These are phyloP conservation scores for Thozetella sp. DNA, from an alignment of 495 filamentous ascomycete species.

Conservation along the genomic window DNA sequence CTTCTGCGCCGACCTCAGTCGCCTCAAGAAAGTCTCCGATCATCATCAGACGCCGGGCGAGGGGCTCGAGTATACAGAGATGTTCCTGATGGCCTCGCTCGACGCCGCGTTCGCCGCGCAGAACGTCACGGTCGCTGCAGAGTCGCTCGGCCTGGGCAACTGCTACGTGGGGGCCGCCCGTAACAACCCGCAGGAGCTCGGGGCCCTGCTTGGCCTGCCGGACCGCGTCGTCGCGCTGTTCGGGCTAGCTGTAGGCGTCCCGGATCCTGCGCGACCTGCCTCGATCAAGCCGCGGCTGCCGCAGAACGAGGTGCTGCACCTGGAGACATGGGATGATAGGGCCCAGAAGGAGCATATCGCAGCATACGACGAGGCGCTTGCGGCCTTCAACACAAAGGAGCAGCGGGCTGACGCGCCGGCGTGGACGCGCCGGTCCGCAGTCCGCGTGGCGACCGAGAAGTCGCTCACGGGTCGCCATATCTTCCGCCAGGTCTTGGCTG, in stretches of 20 bases:
- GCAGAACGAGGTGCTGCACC: conserved; percentile 17
- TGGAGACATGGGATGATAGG: conserved; percentile 13
- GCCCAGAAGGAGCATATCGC: conserved; percentile 11
- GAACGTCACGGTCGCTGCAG: conserved; percentile 19
- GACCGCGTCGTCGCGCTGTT: conserved; percentile 19
- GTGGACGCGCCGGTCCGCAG: conserved; percentile 23
- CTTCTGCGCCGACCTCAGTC: conserved; percentile 64
- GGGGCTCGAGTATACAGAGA: conserved; percentile 40
- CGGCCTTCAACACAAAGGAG: conserved; percentile 18
- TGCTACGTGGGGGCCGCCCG: conserved; percentile 21
- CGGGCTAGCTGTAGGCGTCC: conserved; percentile 14
- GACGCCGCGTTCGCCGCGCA: conserved; percentile 18
- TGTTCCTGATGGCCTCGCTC: conserved; percentile 24
- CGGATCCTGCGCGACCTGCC: conserved; percentile 10
- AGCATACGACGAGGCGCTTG: conserved; percentile 16
- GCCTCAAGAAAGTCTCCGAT: conserved; percentile 48
- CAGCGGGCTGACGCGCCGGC: conserved; percentile 14
- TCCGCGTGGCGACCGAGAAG: conserved; percentile 19
- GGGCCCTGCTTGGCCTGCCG: conserved; percentile 13
- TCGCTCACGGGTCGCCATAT: conserved; percentile 19
- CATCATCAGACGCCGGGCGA: conserved; percentile 36
- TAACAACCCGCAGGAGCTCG: conserved; percentile 17
- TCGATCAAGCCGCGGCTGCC: conserved; percentile 19
- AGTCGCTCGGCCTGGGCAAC: conserved; percentile 15
- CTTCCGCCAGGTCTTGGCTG: not conserved